Evolutionary conservation across 2,329 filamentous ascomycete species (phyloP).

Genomic region (Cercospora citrullina): DNA sequence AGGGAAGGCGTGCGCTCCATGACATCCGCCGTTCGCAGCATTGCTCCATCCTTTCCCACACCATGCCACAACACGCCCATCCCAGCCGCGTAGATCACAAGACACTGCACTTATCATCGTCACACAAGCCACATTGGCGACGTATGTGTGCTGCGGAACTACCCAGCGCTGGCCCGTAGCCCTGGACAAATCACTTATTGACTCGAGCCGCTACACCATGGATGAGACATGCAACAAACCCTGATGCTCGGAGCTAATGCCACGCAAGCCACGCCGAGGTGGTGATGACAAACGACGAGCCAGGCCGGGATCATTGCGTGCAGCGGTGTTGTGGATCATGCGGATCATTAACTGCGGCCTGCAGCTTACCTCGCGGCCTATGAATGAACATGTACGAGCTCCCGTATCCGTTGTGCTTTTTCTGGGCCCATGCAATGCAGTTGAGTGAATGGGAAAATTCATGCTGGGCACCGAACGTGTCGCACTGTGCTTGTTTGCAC

Average conservation of each 20-base stretch:
- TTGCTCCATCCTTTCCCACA: not conserved
- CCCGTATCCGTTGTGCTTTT: not conserved
- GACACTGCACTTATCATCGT: not conserved
- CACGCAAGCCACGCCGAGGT: constrained; percentile 1
- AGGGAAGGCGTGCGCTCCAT: not conserved
- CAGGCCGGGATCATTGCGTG: constrained; percentile 23
- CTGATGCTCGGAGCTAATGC: not conserved
- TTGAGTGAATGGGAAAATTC: not conserved
- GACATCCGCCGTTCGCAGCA: not conserved
- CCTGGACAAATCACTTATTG: not conserved
- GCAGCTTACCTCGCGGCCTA: constrained; percentile 12
- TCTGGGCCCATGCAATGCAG: not conserved
- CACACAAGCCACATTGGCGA: constrained; percentile 3
- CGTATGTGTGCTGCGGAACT: not conserved
- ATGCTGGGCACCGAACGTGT: not conserved
- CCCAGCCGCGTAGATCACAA: not conserved
- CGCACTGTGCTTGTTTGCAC: not conserved
- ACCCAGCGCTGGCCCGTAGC: not conserved
- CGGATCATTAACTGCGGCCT: constrained; percentile 12
- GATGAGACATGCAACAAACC: constrained; percentile 2
- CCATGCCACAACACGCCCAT: not conserved
- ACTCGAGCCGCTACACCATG: constrained; percentile 4
- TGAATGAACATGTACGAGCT: constrained; percentile 3
- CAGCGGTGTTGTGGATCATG: constrained; percentile 14
- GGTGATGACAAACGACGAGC: constrained; percentile 14